Evolutionary conservation across 129 eudicot species (phyloP).

Genomic region (Silybum marianum): DNA sequence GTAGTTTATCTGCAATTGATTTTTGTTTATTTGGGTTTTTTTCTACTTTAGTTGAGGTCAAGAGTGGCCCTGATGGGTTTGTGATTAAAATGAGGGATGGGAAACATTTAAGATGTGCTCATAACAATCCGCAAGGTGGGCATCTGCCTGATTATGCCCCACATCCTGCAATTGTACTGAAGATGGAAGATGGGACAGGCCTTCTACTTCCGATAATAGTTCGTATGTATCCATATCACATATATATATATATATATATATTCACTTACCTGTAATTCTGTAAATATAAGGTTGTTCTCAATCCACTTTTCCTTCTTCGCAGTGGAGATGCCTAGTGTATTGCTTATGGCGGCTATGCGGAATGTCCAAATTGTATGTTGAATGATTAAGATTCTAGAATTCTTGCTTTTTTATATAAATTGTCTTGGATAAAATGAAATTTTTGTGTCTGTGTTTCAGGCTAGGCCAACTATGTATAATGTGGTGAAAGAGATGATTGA

Average conservation of each 20-base stretch:
- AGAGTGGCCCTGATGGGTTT: slow-evolving; percentile 83
- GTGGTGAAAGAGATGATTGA: slow-evolving; percentile 90
- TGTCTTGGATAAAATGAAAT: slow-evolving; percentile 4
- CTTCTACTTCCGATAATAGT: slow-evolving; percentile 86
- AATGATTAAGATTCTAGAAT: slow-evolving; percentile 1
- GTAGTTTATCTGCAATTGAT: background rate
- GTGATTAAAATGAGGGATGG: slow-evolving; percentile 94
- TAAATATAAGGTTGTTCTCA: slow-evolving; percentile 13
- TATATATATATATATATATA: background rate
- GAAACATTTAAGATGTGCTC: slow-evolving; percentile 68
- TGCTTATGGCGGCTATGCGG: slow-evolving; percentile 83
- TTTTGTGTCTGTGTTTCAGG: slow-evolving; percentile 43
- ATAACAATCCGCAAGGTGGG: slow-evolving; percentile 77
- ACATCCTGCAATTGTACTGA: slow-evolving; percentile 89
- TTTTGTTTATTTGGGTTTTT: slow-evolving; percentile 11
- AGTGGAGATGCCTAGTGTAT: slow-evolving; percentile 94
- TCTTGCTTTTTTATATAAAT: slow-evolving; percentile 5
- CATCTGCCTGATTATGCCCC: slow-evolving; percentile 78
- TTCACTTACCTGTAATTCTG: background rate
- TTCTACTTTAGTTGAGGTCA: slow-evolving; percentile 75
- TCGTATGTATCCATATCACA: slow-evolving; percentile 49
- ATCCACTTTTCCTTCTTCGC: slow-evolving; percentile 27
- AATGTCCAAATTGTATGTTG: slow-evolving; percentile 80
- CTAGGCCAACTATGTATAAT: slow-evolving; percentile 90
- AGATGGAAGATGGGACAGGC: slow-evolving; percentile 97